phyloP scores from a whole-genome alignment of 257 asterid species.

The Datura wrightii region DNA sequence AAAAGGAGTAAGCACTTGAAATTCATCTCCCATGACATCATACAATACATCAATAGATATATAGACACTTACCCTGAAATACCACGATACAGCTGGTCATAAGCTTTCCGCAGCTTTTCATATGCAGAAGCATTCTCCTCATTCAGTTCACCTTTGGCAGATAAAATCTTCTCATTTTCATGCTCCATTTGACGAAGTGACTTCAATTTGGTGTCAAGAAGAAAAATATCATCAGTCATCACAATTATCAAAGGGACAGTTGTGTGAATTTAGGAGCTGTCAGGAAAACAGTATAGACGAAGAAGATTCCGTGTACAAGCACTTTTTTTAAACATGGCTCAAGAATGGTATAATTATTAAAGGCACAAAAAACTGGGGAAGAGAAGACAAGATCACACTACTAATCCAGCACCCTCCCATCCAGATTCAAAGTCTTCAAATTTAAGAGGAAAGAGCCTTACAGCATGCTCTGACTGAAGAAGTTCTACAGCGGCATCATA shows the following conservation, averaged over 20 bases:
- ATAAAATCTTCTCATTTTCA: conserved; percentile 90
- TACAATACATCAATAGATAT: conserved; percentile 25
- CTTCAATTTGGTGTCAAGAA: conserved; percentile 44
- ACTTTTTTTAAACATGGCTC: neutral
- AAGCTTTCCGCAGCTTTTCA: conserved; percentile 91
- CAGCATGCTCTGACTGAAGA: conserved; percentile 93
- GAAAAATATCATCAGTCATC: conserved; percentile 36
- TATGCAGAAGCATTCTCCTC: conserved; percentile 90
- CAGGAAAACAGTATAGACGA: neutral
- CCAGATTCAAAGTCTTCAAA: neutral
- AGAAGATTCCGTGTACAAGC: neutral
- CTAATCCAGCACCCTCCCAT: neutral
- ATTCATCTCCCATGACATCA: conserved; percentile 7
- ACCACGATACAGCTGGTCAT: conserved; percentile 91
- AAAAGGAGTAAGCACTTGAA: conserved; percentile 26
- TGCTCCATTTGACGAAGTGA: conserved; percentile 98
- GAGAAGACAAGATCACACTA: conserved; percentile 22
- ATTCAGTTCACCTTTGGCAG: conserved; percentile 95
- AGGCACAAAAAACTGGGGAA: conserved; percentile 22
- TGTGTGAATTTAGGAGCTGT: conserved; percentile 14
- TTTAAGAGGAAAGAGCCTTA: conserved; percentile 49
- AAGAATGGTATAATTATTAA: neutral
- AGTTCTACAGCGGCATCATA: conserved; percentile 84
- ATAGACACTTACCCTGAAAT: conserved; percentile 76
- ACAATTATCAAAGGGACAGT: conserved; percentile 23